Percentiles rank a stretch among this genome's conserved stretches.
Conservation (phyloP, 306 rosid genomes). For the Malus domestica region DNA sequence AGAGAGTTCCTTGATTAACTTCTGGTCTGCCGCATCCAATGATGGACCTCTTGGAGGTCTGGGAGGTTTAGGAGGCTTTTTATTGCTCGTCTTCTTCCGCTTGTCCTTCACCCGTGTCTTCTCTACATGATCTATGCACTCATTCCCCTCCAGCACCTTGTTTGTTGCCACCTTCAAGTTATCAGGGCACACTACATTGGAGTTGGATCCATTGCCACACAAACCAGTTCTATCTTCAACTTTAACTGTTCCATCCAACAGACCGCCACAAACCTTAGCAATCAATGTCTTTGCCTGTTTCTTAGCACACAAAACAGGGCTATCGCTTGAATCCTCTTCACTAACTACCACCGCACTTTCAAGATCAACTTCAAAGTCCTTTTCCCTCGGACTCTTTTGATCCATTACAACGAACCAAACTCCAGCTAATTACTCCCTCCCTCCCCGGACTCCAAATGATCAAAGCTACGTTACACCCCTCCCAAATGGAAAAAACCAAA, state of each 20-base stretch:
- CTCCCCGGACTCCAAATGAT: constrained; percentile 11
- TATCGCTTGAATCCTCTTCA: constrained; percentile 56
- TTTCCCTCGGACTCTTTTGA: constrained; percentile 30
- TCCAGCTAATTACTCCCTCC: constrained; percentile 5
- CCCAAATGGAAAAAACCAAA: background rate
- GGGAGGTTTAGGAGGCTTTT: constrained; percentile 82
- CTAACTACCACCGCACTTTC: constrained; percentile 48
- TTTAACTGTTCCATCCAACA: constrained; percentile 40
- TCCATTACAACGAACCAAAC: constrained; percentile 43
- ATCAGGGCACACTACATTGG: constrained; percentile 21
- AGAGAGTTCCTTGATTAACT: constrained; percentile 69
- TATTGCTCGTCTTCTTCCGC: constrained; percentile 55
- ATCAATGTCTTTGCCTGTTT: constrained; percentile 30
- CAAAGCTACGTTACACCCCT: constrained; percentile 10
- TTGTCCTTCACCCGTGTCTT: constrained; percentile 53
- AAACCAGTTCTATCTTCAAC: constrained; percentile 34
- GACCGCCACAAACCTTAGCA: constrained; percentile 34
- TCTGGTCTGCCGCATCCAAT: constrained; percentile 72
- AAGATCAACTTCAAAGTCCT: constrained; percentile 52
- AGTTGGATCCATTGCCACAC: constrained; percentile 29
- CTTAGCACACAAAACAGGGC: constrained; percentile 24
- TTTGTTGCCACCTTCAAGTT: constrained; percentile 33
- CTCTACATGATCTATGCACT: constrained; percentile 17
- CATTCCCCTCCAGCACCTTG: constrained; percentile 27
- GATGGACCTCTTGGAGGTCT: constrained; percentile 85